Percentiles rank a stretch among this genome's conserved stretches.
Conservation (phyloP, 306 rosid genomes). For the Sindora glabra region DNA sequence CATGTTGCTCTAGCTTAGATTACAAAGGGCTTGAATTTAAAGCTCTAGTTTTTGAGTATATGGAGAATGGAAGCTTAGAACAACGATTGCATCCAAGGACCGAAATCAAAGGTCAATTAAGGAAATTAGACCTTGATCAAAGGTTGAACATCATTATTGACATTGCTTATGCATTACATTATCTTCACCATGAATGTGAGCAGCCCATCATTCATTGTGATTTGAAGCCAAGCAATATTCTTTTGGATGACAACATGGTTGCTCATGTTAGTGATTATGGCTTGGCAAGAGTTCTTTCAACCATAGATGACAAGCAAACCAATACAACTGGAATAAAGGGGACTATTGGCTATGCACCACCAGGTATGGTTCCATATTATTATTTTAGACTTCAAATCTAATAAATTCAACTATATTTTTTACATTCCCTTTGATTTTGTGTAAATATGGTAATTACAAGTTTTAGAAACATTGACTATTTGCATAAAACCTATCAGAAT, state of each 20-base stretch:
- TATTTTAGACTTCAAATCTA: too few species aligned
- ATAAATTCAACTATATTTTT: too few species aligned
- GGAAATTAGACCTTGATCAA: not conserved
- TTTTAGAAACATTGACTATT: too few species aligned
- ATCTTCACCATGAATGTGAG: slow-evolving; percentile 8
- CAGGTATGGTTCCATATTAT: too few species aligned
- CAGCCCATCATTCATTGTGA: slow-evolving; percentile 59
- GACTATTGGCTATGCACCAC: too few species aligned
- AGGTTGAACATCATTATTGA: not conserved
- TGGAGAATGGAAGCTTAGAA: not conserved
- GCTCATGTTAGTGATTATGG: slow-evolving; percentile 72
- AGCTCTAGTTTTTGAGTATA: not conserved
- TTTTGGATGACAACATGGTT: not conserved
- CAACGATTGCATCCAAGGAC: not conserved
- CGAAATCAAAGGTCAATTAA: not conserved
- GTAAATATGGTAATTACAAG: too few species aligned
- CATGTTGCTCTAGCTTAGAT: slow-evolving; percentile 9
- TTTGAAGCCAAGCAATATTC: slow-evolving; percentile 67
- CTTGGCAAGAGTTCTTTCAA: slow-evolving; percentile 35
- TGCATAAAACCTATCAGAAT: too few species aligned
- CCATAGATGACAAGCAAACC: not conserved
- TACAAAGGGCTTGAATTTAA: not conserved
- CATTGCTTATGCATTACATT: not conserved
- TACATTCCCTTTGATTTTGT: too few species aligned
- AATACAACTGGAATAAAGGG: too few species aligned